A percentile compares a stretch with the other conserved stretches of the same genome.
phyloP scores from a whole-genome alignment of 2,329 filamentous ascomycete genomes.

The Xylariales sp. region DNA sequence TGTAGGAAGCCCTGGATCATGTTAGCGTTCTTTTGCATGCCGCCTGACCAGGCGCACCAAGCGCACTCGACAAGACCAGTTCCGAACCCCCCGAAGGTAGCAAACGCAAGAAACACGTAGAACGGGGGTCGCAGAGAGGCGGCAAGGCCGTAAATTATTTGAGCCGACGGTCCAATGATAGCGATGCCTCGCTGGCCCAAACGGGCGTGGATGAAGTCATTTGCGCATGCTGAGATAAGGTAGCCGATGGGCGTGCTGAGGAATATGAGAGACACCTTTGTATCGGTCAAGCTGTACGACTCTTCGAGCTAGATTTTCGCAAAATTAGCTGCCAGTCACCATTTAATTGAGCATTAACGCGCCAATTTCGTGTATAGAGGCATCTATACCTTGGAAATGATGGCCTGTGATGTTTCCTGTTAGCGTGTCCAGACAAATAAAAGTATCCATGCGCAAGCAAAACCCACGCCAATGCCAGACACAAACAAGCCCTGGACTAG shows the following conservation, averaged over 20 bases:
- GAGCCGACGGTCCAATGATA: conserved; percentile 30
- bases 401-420: too few relatives aligned
- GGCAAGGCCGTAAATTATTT: conserved; percentile 24
- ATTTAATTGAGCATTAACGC: too few relatives aligned
- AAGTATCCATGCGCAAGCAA: too few relatives aligned
- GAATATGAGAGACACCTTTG: conserved; percentile 39
- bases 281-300: conserved; percentile 35
- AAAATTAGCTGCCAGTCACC: too few relatives aligned
- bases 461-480: too few relatives aligned
- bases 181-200: conserved; percentile 37
- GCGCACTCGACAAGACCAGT: conserved; percentile 36
- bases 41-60: conserved; percentile 40
- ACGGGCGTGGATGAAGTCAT: conserved; percentile 30
- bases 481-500: too few relatives aligned
- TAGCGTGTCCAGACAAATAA: too few relatives aligned
- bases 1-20: conserved; percentile 34
- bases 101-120: conserved; percentile 22
- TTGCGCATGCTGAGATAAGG: conserved; percentile 32
- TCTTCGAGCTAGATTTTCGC: conserved; percentile 28
- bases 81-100: conserved; percentile 29
- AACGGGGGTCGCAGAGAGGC: conserved; percentile 26
- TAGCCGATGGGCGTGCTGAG: conserved; percentile 39
- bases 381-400: too few relatives aligned
- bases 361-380: too few relatives aligned
- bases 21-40: conserved; percentile 26